phyloP scores from a whole-genome alignment of 106 monocot genomes.

The Gastrodia elata region DNA sequence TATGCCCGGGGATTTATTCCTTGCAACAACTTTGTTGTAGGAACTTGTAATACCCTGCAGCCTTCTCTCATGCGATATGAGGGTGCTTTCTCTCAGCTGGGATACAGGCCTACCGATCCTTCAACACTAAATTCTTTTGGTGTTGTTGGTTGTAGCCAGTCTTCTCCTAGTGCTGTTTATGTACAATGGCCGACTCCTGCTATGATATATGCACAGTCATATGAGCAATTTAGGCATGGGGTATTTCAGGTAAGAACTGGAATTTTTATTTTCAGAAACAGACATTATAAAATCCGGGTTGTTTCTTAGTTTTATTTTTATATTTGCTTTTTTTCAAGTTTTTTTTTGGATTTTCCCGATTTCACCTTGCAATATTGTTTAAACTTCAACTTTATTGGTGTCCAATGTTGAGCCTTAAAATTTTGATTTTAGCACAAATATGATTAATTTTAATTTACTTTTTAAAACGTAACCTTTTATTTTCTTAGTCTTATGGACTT shows the following conservation, averaged over 20 bases:
- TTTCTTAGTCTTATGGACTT: neutral
- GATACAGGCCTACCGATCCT: slow-evolving; percentile 19
- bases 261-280: neutral
- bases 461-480: neutral
- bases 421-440: neutral
- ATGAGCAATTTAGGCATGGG: slow-evolving; percentile 58
- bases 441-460: neutral
- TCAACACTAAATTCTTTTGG: slow-evolving; percentile 9
- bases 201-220: slow-evolving; percentile 72
- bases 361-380: neutral
- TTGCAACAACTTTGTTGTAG: slow-evolving; percentile 29
- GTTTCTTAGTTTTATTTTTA: neutral
- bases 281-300: neutral
- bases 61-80: slow-evolving; percentile 47
- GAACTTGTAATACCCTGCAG: slow-evolving; percentile 30
- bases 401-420: neutral
- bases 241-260: slow-evolving; percentile 44
- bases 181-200: slow-evolving; percentile 68
- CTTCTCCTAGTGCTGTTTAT: slow-evolving; percentile 47
- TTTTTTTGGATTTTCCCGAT: neutral
- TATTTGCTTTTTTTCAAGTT: neutral
- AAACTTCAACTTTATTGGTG: neutral
- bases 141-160: slow-evolving; percentile 37
- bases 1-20: slow-evolving; percentile 37
- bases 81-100: slow-evolving; percentile 29